Evolutionary conservation across 192 early-diverging fungal species (phyloP).

Genomic region (Backusella mclennaniae): DNA sequence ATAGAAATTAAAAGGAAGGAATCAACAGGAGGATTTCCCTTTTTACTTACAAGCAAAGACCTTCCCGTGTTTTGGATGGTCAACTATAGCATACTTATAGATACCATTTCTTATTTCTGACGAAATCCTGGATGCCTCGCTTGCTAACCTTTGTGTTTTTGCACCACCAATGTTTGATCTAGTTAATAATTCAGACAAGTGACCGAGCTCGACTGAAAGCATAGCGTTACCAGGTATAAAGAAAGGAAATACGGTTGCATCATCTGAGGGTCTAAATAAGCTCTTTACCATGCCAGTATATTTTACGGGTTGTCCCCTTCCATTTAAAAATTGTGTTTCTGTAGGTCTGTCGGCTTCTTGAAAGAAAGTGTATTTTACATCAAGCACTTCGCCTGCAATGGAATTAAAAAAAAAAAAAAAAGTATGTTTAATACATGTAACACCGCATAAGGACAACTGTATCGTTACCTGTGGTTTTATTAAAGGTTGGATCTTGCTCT

Average conservation of each 20-base stretch:
- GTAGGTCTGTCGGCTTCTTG: slow-evolving; percentile 31
- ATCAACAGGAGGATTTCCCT: not conserved
- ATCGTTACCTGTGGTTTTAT: slow-evolving; percentile 11
- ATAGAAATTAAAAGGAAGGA: slow-evolving; percentile 8
- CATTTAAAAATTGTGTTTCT: slow-evolving; percentile 42
- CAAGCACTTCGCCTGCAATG: not conserved
- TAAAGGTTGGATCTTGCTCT: slow-evolving; percentile 47
- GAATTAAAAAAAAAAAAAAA: slow-evolving; percentile 2
- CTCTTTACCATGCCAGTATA: slow-evolving; percentile 46
- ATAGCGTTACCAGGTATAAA: slow-evolving; percentile 61
- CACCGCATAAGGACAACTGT: not conserved
- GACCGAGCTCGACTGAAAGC: slow-evolving; percentile 53
- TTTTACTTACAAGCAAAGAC: slow-evolving; percentile 51
- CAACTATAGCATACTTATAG: slow-evolving; percentile 42
- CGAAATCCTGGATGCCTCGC: slow-evolving; percentile 40
- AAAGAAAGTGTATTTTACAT: slow-evolving; percentile 24
- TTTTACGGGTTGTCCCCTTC: slow-evolving; percentile 39
- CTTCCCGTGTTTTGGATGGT: slow-evolving; percentile 48
- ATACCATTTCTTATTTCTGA: slow-evolving; percentile 52
- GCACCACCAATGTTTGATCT: slow-evolving; percentile 18
- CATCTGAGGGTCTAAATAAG: slow-evolving; percentile 60
- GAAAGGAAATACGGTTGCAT: slow-evolving; percentile 56
- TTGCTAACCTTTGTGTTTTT: slow-evolving; percentile 28
- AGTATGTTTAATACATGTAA: not conserved
- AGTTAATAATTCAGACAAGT: slow-evolving; percentile 43